Percentiles rank a stretch among this genome's conserved stretches.
These are phyloP conservation scores for Colletotrichum sojae DNA, from an alignment of 2,329 filamentous ascomycete species.

Conservation along the genomic window DNA sequence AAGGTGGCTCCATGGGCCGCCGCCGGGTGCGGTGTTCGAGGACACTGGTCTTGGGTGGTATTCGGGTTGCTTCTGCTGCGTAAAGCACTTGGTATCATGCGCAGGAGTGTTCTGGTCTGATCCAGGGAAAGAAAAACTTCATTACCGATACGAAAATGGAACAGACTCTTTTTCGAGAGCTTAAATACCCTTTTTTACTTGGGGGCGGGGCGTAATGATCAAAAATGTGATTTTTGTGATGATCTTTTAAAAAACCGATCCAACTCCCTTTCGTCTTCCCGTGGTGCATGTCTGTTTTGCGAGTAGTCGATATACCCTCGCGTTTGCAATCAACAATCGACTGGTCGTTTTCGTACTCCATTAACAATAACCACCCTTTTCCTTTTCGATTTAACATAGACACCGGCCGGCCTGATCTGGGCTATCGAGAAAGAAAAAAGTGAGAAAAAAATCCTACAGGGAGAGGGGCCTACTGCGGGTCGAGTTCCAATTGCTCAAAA, in stretches of 20 bases:
- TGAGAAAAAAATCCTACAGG: neutral
- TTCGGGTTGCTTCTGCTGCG: slow-evolving; percentile 33
- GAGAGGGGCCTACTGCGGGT: neutral
- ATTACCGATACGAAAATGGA: slow-evolving; percentile 40
- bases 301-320: too few relatives aligned
- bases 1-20: slow-evolving; percentile 19
- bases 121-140: slow-evolving; percentile 29
- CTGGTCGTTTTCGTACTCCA: too few relatives aligned
- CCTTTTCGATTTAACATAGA: too few relatives aligned
- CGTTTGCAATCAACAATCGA: too few relatives aligned
- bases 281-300: neutral
- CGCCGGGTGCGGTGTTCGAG: slow-evolving; percentile 14
- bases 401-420: too few relatives aligned
- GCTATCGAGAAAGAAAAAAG: too few relatives aligned
- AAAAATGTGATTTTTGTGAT: slow-evolving; percentile 40
- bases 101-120: slow-evolving; percentile 41
- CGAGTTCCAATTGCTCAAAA: neutral
- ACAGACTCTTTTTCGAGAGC: slow-evolving; percentile 37
- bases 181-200: slow-evolving; percentile 21
- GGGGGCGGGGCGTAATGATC: slow-evolving; percentile 36
- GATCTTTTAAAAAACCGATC: slow-evolving; percentile 1
- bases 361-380: too few relatives aligned
- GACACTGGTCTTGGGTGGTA: slow-evolving; percentile 30
- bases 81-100: slow-evolving; percentile 40
- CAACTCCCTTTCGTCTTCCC: neutral